Conservation (phyloP, 495 filamentous ascomycete species). For the Xylaria intraflava region DNA sequence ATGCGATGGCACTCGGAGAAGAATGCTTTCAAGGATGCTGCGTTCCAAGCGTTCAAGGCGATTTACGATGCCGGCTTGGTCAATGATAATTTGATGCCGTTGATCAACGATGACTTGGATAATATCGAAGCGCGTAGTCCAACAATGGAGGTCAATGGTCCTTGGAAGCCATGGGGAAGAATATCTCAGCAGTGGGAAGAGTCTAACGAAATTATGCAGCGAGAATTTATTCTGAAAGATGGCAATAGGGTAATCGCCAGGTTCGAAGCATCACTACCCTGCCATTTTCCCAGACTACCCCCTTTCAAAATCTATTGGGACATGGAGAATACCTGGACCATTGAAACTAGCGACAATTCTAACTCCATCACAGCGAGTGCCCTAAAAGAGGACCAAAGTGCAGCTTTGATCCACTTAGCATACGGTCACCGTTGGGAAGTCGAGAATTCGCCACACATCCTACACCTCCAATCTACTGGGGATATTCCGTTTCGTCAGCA, state of each 20-base stretch:
- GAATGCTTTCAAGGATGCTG: conserved; percentile 72
- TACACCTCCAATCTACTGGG: conserved; percentile 24
- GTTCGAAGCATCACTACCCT: conserved; percentile 44
- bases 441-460: conserved; percentile 36
- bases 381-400: conserved; percentile 36
- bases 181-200: conserved; percentile 51
- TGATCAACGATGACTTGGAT: conserved; percentile 29
- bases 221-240: conserved; percentile 25
- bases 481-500: conserved; percentile 16
- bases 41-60: conserved; percentile 71
- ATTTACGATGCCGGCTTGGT: conserved; percentile 66
- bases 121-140: conserved; percentile 40
- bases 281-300: conserved; percentile 32
- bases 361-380: conserved; percentile 6
- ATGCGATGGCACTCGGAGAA: conserved; percentile 63
- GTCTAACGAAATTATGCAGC: conserved; percentile 20
- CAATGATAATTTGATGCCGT: conserved; percentile 73
- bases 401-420: conserved; percentile 43
- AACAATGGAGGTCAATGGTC: conserved; percentile 47
- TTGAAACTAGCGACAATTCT: conserved; percentile 30
- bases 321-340: conserved; percentile 28
- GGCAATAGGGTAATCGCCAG: conserved; percentile 27
- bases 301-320: conserved; percentile 49
- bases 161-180: conserved; percentile 60
- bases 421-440: conserved; percentile 35